These are phyloP conservation scores for Penicillium verrucosum DNA, from an alignment of 2,329 filamentous ascomycete species.

Conservation along the genomic window DNA sequence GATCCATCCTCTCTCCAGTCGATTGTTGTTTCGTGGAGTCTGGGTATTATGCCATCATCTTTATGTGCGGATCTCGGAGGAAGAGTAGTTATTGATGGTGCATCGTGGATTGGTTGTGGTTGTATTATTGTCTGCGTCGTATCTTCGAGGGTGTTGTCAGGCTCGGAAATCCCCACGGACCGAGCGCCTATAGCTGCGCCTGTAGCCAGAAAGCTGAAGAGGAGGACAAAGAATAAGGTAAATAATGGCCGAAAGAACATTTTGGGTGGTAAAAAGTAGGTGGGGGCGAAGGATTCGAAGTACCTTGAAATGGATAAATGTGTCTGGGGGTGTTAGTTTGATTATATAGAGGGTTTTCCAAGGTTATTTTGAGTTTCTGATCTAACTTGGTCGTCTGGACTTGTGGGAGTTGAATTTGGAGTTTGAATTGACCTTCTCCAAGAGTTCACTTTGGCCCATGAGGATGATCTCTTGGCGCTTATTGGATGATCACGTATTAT, in stretches of 20 bases:
- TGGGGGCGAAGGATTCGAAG: neutral
- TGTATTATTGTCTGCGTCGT: neutral
- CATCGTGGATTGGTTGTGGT: neutral
- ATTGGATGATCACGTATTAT: neutral
- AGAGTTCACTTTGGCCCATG: neutral
- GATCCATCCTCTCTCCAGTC: constrained; percentile 1
- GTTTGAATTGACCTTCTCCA: neutral
- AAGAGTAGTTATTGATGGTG: neutral
- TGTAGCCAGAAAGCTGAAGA: neutral
- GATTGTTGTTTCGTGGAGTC: neutral
- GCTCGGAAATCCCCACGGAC: neutral
- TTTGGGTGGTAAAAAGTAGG: neutral
- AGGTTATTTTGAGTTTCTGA: neutral
- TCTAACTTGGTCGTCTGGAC: neutral
- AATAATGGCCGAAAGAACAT: neutral
- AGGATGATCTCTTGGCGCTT: constrained; percentile 6
- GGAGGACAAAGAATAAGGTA: neutral
- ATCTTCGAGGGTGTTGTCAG: neutral
- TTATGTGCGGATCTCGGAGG: neutral
- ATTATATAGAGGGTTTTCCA: neutral
- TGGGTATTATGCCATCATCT: neutral
- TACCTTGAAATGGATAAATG: neutral
- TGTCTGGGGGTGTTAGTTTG: neutral
- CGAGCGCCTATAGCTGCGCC: neutral
- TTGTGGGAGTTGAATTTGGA: neutral